Evolutionary conservation across 2,329 filamentous ascomycete species (phyloP).

Genomic region (Pleoardoris graminearum): DNA sequence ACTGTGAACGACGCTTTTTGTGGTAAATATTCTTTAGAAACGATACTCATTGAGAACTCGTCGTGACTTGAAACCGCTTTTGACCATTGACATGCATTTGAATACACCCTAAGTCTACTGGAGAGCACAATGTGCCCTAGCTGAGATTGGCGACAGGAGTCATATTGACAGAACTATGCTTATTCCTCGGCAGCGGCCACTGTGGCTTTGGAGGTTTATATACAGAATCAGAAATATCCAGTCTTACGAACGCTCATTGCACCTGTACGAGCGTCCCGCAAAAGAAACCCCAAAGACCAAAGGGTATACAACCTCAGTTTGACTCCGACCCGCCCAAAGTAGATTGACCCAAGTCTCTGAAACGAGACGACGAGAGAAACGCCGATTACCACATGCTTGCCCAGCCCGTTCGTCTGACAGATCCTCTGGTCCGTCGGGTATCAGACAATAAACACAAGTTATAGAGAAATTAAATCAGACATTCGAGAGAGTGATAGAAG

Average conservation of each 20-base stretch:
- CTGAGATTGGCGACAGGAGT: background rate
- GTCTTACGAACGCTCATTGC: conserved; percentile 16
- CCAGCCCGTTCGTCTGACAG: conserved; percentile 9
- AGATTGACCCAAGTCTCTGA: conserved; percentile 2
- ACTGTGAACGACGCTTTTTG: background rate
- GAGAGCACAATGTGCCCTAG: background rate
- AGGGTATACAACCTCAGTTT: conserved; percentile 42
- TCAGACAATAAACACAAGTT: conserved; percentile 3
- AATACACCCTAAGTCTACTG: background rate
- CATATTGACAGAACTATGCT: conserved; percentile 16
- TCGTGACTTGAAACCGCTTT: background rate
- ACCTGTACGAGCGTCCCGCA: conserved; percentile 15
- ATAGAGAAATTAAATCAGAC: conserved; percentile 3
- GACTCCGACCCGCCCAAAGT: conserved; percentile 23
- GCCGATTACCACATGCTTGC: conserved; percentile 17
- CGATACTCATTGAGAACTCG: no score
- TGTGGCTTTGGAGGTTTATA: conserved; percentile 16
- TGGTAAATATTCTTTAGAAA: no score
- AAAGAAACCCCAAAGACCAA: conserved; percentile 26
- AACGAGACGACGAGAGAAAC: conserved; percentile 19
- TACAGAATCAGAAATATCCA: conserved; percentile 27
- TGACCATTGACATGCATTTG: background rate
- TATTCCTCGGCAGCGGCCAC: conserved; percentile 1
- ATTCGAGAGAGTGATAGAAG: conserved; percentile 6
- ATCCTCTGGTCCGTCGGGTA: background rate